Percentiles rank a stretch among this genome's conserved stretches.
Conservation (phyloP, 192 early-diverging fungal species). For the Entrophospora sp. region DNA sequence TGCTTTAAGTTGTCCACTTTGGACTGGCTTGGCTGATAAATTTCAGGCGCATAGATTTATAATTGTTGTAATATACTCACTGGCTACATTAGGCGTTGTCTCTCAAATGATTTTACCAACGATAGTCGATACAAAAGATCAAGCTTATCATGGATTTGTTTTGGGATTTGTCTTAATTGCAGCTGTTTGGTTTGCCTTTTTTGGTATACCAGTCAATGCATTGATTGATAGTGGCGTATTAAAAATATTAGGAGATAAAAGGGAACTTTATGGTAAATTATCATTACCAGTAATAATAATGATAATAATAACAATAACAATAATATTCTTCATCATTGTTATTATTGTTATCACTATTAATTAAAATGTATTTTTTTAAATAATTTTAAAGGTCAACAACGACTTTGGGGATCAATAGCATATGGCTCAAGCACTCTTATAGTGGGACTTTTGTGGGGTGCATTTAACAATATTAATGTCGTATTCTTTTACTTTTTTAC, state of each 20-base stretch:
- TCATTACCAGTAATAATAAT: constrained; percentile 20
- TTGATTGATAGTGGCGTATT: constrained; percentile 39
- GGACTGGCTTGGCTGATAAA: constrained; percentile 36
- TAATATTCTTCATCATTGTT: no score
- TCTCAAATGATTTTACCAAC: constrained; percentile 33
- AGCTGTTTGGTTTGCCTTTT: constrained; percentile 37
- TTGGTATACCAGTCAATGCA: constrained; percentile 36
- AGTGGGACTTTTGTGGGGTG: constrained; percentile 27
- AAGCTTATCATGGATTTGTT: constrained; percentile 15
- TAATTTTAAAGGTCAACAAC: constrained; percentile 25
- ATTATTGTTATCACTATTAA: constrained; percentile 14
- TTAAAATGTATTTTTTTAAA: not conserved
- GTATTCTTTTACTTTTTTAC: constrained; percentile 34
- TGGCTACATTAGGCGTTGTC: constrained; percentile 30
- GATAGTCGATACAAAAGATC: constrained; percentile 18
- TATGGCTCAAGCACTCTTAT: constrained; percentile 23
- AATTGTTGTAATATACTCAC: constrained; percentile 31
- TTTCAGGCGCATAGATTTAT: constrained; percentile 34
- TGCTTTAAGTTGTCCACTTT: constrained; percentile 37
- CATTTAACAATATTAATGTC: constrained; percentile 31
- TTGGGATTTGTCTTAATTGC: constrained; percentile 26
- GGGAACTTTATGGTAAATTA: constrained; percentile 33
- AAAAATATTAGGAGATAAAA: constrained; percentile 34
- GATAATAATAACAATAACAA: no score
- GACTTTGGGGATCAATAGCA: constrained; percentile 38